Evolutionary conservation across 495 filamentous ascomycete species (phyloP).

Genomic region (Trichoderma orchidacearum): DNA sequence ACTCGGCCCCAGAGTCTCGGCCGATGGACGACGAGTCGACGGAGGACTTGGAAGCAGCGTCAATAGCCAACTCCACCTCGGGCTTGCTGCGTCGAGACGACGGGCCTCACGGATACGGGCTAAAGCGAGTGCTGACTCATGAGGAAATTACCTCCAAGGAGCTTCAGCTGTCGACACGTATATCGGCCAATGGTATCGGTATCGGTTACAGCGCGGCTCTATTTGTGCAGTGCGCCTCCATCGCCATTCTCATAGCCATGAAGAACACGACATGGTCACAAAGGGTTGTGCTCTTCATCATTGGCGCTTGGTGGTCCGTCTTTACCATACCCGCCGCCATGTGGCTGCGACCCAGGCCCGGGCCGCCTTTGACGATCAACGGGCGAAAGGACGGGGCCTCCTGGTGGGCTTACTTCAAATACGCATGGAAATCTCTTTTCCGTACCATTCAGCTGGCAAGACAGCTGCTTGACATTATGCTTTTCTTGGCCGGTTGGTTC

Average conservation of each 20-base stretch:
- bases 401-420: constrained; percentile 29
- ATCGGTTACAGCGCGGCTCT: constrained; percentile 81
- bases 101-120: constrained; percentile 16
- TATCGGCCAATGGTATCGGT: constrained; percentile 81
- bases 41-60: constrained; percentile 2
- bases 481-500: constrained; percentile 91
- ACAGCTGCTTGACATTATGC: constrained; percentile 66
- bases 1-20: constrained; percentile 8
- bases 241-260: constrained; percentile 53
- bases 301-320: constrained; percentile 88
- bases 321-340: constrained; percentile 84
- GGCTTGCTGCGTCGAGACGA: constrained; percentile 21
- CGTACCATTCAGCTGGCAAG: constrained; percentile 67
- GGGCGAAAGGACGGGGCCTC: constrained; percentile 8
- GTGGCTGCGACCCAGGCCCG: constrained; percentile 84
- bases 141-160: constrained; percentile 46
- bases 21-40: constrained; percentile 5
- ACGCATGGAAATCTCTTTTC: constrained; percentile 76
- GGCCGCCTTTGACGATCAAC: constrained; percentile 48
- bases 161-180: constrained; percentile 64
- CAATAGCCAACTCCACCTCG: constrained; percentile 26
- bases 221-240: constrained; percentile 62
- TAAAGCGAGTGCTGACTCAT: constrained; percentile 19
- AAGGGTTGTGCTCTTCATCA: constrained; percentile 69
- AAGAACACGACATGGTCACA: constrained; percentile 66